Base-by-base conservation (phyloP, 1,284 basidiomycete species). In the Tremellales sp. region DNA sequence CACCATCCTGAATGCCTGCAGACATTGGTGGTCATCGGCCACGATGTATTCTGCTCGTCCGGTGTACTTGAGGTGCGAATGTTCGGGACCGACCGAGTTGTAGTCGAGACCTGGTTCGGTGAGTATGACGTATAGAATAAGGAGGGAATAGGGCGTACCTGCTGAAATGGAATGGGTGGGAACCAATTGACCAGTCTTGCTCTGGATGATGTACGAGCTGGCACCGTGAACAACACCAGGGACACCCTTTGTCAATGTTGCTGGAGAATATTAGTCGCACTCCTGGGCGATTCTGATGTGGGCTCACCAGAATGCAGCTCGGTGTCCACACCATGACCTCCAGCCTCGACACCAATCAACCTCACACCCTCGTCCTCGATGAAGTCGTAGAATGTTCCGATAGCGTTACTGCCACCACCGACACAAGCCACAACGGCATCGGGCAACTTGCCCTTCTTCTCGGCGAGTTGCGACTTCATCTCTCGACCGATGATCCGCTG, bases 91-190 rank as follows among this genome's bases (percentile, higher is more conserved):
- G 46, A 98, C 96, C 70, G 54, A 77, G 67, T 65, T 65, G 56
- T 75, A 75, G 61, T 75, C 73, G 51, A 70, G 62, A 50, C 73
- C 70, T 48, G 51, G 15, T 51, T 13, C n/a, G 36, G 35, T 37
- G 25, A 25, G 19, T 22, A 4, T 23, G 19, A 26, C 8, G n/a
- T 6, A 43, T n/a, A 43, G 24, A 17, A 12, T 31, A 25, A 19
- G 4, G 39, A 21, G 35, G 25, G 19, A 5, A 22, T 91, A 87
- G 41, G 15, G 56, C 63, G 43, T 33, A 33, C 94, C 96, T 45
- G 96, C 94, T 62, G 88, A 92, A 74, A 99, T 88, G 17, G 92
- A 97, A 75, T 97, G 92, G 17, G 96, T 97, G 73, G 97, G 92
- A 60, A 86, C 84, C 67, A 99, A 93, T 76, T 98, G 96, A 27